Conservation (phyloP, 352 stramenopile species). For the Globisporangium barbulae region DNA sequence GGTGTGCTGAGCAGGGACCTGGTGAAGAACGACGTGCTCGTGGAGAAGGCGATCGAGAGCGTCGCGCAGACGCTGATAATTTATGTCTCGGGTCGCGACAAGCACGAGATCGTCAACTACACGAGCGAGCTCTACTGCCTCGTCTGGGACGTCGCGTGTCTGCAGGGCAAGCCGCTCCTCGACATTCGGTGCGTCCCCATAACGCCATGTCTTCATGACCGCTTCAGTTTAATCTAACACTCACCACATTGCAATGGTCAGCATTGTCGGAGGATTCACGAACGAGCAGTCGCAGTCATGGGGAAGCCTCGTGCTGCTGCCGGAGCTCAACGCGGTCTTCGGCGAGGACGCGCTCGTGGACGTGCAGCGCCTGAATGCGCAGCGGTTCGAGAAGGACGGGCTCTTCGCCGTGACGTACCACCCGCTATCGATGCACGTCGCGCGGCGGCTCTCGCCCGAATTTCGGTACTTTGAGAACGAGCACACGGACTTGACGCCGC, state of each 20-base stretch:
- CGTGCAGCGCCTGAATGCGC: slow-evolving; percentile 60
- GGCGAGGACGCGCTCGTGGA: slow-evolving; percentile 55
- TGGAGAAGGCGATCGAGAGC: slow-evolving; percentile 53
- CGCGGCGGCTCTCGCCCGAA: slow-evolving; percentile 41
- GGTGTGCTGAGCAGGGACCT: slow-evolving; percentile 26
- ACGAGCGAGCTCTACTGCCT: slow-evolving; percentile 73
- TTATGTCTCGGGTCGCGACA: slow-evolving; percentile 54
- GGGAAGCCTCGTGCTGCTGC: slow-evolving; percentile 57
- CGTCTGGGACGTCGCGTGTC: slow-evolving; percentile 64
- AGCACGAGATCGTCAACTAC: slow-evolving; percentile 71
- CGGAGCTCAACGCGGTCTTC: slow-evolving; percentile 69
- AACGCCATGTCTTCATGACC: not conserved
- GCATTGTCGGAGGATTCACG: slow-evolving; percentile 39
- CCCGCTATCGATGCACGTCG: slow-evolving; percentile 48
- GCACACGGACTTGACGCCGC: slow-evolving; percentile 43
- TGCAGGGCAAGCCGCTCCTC: slow-evolving; percentile 49
- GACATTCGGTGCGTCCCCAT: slow-evolving; percentile 46
- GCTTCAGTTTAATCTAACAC: not conserved
- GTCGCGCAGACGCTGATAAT: slow-evolving; percentile 51
- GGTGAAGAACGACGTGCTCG: slow-evolving; percentile 72
- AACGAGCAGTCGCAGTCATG: slow-evolving; percentile 31
- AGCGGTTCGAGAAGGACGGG: slow-evolving; percentile 54
- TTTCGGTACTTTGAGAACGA: slow-evolving; percentile 80
- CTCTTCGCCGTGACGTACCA: slow-evolving; percentile 64
- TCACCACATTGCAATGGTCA: slow-evolving; percentile 4